A percentile compares a stretch with the other conserved stretches of the same genome.
These are phyloP conservation scores for Sporothrix dimorphospora DNA, from an alignment of 2,329 filamentous ascomycete genomes.

Conservation along the genomic window DNA sequence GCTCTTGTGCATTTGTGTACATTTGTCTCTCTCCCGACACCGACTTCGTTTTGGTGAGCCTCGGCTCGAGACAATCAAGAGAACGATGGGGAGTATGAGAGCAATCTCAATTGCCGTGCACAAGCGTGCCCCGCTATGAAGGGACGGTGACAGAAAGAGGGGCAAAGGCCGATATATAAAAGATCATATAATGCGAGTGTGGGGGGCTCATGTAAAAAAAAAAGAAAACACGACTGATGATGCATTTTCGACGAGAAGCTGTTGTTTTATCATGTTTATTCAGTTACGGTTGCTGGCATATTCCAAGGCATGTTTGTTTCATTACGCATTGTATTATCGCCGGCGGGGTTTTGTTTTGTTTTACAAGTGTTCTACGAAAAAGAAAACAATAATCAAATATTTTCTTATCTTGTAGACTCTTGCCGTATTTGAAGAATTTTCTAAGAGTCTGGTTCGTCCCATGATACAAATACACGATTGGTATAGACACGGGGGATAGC, in stretches of 20 bases:
- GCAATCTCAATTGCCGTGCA: conserved; percentile 28
- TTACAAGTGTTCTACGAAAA: background rate
- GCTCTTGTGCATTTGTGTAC: conserved; percentile 1
- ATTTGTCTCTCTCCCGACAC: conserved; percentile 8
- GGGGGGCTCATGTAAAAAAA: background rate
- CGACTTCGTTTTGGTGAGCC: background rate
- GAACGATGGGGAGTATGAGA: background rate
- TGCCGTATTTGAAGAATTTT: background rate
- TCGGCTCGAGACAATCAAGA: background rate
- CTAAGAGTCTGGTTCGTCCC: conserved; percentile 2
- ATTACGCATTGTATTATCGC: background rate
- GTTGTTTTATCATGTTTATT: background rate
- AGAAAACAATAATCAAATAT: background rate
- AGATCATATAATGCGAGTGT: background rate
- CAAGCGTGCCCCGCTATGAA: conserved; percentile 27
- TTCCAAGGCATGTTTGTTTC: conserved; percentile 1
- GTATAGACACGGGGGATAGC: background rate
- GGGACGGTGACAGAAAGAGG: conserved; percentile 8
- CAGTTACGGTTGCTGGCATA: background rate
- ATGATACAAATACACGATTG: background rate
- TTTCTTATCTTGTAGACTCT: background rate
- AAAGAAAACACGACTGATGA: background rate
- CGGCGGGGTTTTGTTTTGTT: background rate
- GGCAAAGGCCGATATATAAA: background rate
- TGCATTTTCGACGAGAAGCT: background rate